A percentile compares a stretch with the other conserved stretches of the same genome.
Evolutionary conservation across 176 grass and related monocot genomes (phyloP).

Genomic region (Thalia dealbata): DNA sequence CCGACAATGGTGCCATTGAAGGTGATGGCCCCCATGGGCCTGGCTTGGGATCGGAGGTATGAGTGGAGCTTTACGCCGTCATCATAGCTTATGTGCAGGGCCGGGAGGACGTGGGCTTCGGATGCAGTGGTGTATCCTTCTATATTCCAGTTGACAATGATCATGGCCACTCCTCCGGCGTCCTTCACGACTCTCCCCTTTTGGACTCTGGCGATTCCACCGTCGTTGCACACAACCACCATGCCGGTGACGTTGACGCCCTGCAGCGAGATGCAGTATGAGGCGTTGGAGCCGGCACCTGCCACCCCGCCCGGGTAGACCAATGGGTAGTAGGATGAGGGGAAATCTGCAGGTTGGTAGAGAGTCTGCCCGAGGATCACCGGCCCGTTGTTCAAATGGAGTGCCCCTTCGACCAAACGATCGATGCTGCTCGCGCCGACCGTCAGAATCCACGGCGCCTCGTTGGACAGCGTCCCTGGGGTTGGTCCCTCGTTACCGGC

Average conservation of each 20-base stretch:
- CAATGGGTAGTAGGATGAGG: not conserved
- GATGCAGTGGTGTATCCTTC: not conserved
- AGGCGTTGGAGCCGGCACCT: not conserved
- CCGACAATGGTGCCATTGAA: slow-evolving; percentile 47
- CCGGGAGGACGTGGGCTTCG: slow-evolving; percentile 6
- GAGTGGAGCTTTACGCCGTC: not conserved
- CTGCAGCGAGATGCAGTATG: not conserved
- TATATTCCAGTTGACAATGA: not conserved
- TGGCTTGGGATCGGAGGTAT: not conserved
- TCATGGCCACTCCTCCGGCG: slow-evolving; percentile 12
- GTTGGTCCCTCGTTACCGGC: slow-evolving; percentile 28
- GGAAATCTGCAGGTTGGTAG: slow-evolving; percentile 7
- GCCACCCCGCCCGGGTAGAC: not conserved
- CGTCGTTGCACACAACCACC: slow-evolving; percentile 10
- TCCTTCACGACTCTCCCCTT: slow-evolving; percentile 9
- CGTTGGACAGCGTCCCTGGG: not conserved
- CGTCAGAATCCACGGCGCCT: slow-evolving; percentile 15
- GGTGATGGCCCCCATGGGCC: slow-evolving; percentile 36
- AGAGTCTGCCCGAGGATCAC: slow-evolving; percentile 1
- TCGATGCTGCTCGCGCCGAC: slow-evolving; percentile 16
- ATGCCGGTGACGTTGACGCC: slow-evolving; percentile 4
- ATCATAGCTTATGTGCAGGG: not conserved
- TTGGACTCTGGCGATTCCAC: not conserved
- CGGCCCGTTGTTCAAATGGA: slow-evolving; percentile 5
- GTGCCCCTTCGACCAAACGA: not conserved